Evolutionary conservation across 257 asterid species (phyloP).

Genomic region (Nicotiana obtusifolia): DNA sequence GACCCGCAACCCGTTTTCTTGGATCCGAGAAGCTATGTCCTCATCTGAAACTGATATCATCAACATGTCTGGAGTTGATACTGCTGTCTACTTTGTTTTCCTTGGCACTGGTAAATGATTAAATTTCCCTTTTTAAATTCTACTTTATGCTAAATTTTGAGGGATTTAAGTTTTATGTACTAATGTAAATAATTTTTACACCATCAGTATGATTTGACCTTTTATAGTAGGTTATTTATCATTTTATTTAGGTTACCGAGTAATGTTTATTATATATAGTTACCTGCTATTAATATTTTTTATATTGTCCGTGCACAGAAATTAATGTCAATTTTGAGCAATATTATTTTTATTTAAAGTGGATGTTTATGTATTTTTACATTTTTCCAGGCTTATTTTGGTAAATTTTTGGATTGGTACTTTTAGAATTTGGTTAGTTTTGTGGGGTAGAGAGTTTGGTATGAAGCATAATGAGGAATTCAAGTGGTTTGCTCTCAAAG

Average conservation of each 20-base stretch:
- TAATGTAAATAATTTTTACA: too few species aligned
- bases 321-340: neutral
- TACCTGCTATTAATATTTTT: too few species aligned
- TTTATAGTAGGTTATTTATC: too few species aligned
- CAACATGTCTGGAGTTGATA: conserved; percentile 75
- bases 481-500: neutral
- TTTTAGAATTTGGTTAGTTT: neutral
- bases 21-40: conserved; percentile 75
- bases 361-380: neutral
- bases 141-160: neutral
- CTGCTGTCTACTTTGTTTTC: conserved; percentile 93
- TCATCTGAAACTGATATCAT: conserved; percentile 81
- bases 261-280: too few species aligned
- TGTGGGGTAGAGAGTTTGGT: neutral
- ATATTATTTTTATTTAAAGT: neutral
- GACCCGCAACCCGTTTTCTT: conserved; percentile 67
- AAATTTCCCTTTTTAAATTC: neutral
- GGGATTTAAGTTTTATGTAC: too few species aligned
- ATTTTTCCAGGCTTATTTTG: neutral
- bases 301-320: too few species aligned
- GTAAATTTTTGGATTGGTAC: neutral
- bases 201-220: too few species aligned
- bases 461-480: neutral
- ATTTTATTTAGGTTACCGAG: too few species aligned
- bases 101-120: conserved; percentile 59